These are phyloP conservation scores for Hemisphaericaspora xylofermentans DNA, from an alignment of 1,139 yeast genomes.

Conservation along the genomic window DNA sequence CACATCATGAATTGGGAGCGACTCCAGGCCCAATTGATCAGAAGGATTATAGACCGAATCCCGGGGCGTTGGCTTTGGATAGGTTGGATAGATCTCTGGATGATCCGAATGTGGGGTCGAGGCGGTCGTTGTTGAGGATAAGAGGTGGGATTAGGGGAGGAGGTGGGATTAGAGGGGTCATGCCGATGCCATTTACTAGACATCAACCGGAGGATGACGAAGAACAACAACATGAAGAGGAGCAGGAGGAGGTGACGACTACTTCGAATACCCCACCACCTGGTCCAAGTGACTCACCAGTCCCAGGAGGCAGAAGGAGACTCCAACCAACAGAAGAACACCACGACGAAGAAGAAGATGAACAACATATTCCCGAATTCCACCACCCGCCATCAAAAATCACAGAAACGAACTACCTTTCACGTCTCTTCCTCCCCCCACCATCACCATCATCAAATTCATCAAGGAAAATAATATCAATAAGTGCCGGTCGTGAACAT, in stretches of 20 bases:
- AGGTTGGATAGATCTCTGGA: slow-evolving; percentile 9
- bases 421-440: slow-evolving; percentile 28
- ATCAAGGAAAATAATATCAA: slow-evolving; percentile 38
- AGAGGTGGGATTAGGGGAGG: background rate
- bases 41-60: slow-evolving; percentile 26
- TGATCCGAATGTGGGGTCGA: slow-evolving; percentile 6
- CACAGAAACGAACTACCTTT: slow-evolving; percentile 30
- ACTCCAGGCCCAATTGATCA: slow-evolving; percentile 22
- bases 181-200: slow-evolving; percentile 12
- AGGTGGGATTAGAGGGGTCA: slow-evolving; percentile 8
- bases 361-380: background rate
- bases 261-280: slow-evolving; percentile 22
- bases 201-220: slow-evolving; percentile 8
- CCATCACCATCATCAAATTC: slow-evolving; percentile 9
- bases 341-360: background rate
- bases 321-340: slow-evolving; percentile 7
- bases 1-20: slow-evolving; percentile 9
- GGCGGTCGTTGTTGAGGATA: slow-evolving; percentile 6
- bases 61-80: slow-evolving; percentile 20
- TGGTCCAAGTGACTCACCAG: slow-evolving; percentile 8
- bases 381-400: slow-evolving; percentile 13
- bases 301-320: slow-evolving; percentile 12
- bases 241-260: too few species aligned
- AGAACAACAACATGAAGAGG: slow-evolving; percentile 2
- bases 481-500: slow-evolving; percentile 68